Conservation (phyloP, 106 monocot genomes). For the Dendrobium chrysotoxum region DNA sequence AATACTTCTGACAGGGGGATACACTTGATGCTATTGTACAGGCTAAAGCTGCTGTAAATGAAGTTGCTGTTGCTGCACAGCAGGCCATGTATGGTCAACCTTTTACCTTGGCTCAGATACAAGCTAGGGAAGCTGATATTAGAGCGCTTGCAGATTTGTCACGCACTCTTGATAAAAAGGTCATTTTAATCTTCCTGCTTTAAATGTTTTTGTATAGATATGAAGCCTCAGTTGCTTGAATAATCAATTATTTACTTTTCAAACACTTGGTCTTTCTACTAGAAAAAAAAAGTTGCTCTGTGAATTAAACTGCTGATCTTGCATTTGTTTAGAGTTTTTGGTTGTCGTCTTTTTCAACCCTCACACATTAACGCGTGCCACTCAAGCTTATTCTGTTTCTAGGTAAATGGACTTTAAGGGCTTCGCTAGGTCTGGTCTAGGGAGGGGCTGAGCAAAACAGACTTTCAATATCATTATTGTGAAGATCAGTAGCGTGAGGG, state of each 20-base stretch:
- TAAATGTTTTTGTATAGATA: neutral
- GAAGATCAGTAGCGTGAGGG: neutral
- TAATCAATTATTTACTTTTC: neutral
- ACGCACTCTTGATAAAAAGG: conserved; percentile 96
- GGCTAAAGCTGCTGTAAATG: conserved; percentile 86
- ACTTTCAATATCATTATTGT: neutral
- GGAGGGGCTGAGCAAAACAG: neutral
- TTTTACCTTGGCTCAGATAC: conserved; percentile 79
- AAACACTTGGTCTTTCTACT: neutral
- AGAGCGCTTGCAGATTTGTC: conserved; percentile 84
- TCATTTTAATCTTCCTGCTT: conserved; percentile 9
- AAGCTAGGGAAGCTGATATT: conserved; percentile 96
- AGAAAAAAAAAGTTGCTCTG: neutral
- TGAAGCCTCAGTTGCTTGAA: neutral
- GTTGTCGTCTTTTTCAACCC: too few relatives aligned
- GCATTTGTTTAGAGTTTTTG: too few relatives aligned
- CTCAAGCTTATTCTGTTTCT: too few relatives aligned
- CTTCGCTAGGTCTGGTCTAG: neutral
- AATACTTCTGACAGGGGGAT: conserved; percentile 58
- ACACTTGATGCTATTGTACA: conserved; percentile 74
- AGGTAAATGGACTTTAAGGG: neutral
- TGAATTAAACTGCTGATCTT: neutral
- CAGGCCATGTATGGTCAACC: conserved; percentile 93
- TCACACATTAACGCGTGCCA: neutral
- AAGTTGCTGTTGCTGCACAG: conserved; percentile 74